Evolutionary conservation across 2,329 filamentous ascomycete species (phyloP), one percentile per base, ranked within the genome.

Genomic region (Sarocladiaceae sp.): DNA sequence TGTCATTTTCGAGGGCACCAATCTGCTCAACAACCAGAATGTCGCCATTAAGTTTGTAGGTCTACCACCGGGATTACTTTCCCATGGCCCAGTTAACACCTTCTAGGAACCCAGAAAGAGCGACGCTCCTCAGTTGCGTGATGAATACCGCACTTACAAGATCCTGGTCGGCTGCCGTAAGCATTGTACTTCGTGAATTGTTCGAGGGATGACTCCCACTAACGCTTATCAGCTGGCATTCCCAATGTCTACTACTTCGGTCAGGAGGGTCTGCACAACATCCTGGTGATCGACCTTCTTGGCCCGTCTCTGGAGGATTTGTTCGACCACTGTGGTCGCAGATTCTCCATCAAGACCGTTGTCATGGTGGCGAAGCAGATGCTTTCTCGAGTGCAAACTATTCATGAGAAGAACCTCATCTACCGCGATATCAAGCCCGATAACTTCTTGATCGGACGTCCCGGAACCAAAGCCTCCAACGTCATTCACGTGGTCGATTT

Each of bases 241-340:
- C 94, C 94, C 64, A 97, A 97, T 82, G 94, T 99, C 65, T 97
- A 97, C 77, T 99, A 97, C 75, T 99, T 97, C 62, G 94, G 94
- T 57, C 94, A 99, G 69, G 93, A 97, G 73, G 94, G 93, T 62
- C 86, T 97, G 26, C 94, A 99, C 78, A 97, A 99, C 75, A 97
- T 97, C 61, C 86, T 99, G 49, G 93, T 99, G 61, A 97, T 97
- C 64, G 93, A 99, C 73, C 80, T 99, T 37, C 85, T 99, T 23
- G 93, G 93, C 15, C 93, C 93, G 50, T 96, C 91, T 58, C 80
- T 99, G 55, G 93, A 99, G 69, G 93, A 99, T 66, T 82, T 99
- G 18, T 99, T 99, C 68, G 93, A 99, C 68, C 91, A 96, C 72
- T 99, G 93, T 76, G 94, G 94, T 66, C 83, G 93, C 62, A 86